phyloP scores from a whole-genome alignment of 2,329 filamentous ascomycete genomes.

The Penicillium sp. region DNA sequence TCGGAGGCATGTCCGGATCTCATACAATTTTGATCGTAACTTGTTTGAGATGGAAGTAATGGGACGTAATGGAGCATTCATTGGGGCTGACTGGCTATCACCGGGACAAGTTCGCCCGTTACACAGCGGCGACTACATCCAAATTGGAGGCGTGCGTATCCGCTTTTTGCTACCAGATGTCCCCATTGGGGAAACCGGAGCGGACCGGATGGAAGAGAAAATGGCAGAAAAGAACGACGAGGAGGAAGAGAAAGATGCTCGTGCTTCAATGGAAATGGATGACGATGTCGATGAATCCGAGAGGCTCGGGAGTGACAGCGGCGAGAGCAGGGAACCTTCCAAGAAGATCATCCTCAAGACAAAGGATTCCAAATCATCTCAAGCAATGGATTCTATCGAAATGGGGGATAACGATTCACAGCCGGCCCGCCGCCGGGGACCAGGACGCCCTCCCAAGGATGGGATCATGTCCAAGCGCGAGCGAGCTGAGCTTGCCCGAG shows the following conservation, averaged over 20 bases:
- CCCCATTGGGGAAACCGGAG: constrained; percentile 50
- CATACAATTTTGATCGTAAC: constrained; percentile 58
- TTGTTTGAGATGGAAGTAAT: constrained; percentile 60
- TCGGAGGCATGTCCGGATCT: constrained; percentile 61
- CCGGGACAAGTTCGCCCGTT: constrained; percentile 51
- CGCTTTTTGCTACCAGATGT: constrained; percentile 57
- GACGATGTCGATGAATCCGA: constrained; percentile 40
- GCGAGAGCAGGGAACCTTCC: constrained; percentile 29
- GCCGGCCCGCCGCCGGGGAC: constrained; percentile 50
- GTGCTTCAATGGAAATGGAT: constrained; percentile 42
- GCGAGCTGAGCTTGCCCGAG: constrained; percentile 54
- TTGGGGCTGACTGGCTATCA: constrained; percentile 52
- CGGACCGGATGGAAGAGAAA: constrained; percentile 48
- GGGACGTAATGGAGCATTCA: constrained; percentile 59
- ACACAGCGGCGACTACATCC: constrained; percentile 59
- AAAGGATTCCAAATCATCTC: constrained; percentile 30
- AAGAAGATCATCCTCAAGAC: constrained; percentile 35
- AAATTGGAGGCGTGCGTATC: constrained; percentile 59
- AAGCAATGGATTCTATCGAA: constrained; percentile 34
- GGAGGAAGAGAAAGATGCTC: constrained; percentile 35
- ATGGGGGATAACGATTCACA: constrained; percentile 37
- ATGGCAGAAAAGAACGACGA: constrained; percentile 34
- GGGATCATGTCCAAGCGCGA: constrained; percentile 67
- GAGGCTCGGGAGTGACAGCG: constrained; percentile 27
- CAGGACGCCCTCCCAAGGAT: constrained; percentile 65